Evolutionary conservation across 2,329 filamentous ascomycete genomes (phyloP).

Genomic region (Aspergillus quadricinctus): DNA sequence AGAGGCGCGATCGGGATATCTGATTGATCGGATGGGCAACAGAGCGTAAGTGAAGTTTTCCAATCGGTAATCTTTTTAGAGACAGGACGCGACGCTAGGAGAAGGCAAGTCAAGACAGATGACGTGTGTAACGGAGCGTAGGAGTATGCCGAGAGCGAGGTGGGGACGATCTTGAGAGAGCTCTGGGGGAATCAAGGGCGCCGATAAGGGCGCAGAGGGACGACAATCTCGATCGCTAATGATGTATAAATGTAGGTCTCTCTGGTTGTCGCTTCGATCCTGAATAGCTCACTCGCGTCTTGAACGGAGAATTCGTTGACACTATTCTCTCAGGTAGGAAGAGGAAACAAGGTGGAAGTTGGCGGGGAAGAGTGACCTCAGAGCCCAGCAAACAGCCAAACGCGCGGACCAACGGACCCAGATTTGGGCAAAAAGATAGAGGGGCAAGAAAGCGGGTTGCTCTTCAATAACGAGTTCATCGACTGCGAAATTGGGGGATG

Average conservation of each 20-base stretch:
- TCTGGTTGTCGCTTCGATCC: background rate
- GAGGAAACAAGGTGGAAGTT: conserved; percentile 4
- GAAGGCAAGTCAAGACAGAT: background rate
- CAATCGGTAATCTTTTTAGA: background rate
- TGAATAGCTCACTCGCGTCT: background rate
- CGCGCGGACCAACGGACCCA: conserved; percentile 16
- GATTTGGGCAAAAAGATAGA: conserved; percentile 9
- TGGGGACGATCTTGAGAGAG: background rate
- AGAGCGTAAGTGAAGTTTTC: background rate
- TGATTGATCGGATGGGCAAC: background rate
- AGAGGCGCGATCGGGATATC: background rate
- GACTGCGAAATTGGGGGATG: conserved; percentile 3
- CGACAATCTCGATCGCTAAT: background rate
- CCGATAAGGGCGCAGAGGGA: background rate
- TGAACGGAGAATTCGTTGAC: background rate
- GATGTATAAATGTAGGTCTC: background rate
- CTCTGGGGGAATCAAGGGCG: background rate
- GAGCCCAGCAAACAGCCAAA: conserved; percentile 9
- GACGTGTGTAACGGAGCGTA: background rate
- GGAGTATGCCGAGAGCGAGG: background rate
- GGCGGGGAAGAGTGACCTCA: conserved; percentile 16
- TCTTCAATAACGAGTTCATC: conserved; percentile 30
- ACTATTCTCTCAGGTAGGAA: background rate
- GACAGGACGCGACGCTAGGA: background rate
- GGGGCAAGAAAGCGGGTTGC: conserved; percentile 5